Evolutionary conservation across 306 rosid genomes (phyloP).

Genomic region (Sesbania bispinosa): DNA sequence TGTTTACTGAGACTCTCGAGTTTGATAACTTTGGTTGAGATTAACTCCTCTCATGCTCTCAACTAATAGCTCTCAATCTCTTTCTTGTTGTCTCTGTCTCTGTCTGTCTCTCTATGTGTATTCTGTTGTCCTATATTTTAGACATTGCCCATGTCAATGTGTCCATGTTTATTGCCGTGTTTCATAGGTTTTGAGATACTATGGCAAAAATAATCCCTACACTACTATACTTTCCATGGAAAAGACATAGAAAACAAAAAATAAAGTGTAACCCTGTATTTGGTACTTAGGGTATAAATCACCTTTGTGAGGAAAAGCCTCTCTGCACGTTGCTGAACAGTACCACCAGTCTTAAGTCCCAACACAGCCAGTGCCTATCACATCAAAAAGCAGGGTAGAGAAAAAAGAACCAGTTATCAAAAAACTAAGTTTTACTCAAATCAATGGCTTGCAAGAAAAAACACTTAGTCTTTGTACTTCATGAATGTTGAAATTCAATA

Average conservation of each 20-base stretch:
- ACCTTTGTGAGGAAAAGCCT: slow-evolving; percentile 96
- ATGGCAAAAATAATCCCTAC: neutral
- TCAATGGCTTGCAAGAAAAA: neutral
- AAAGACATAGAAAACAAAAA: neutral
- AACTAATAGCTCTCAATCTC: too few species aligned
- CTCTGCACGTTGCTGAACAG: slow-evolving; percentile 95
- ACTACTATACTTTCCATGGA: neutral
- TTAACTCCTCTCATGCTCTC: too few species aligned
- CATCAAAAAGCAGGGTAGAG: neutral
- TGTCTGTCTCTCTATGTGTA: too few species aligned
- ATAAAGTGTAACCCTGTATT: neutral
- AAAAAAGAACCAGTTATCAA: slow-evolving; percentile 1
- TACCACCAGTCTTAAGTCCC: slow-evolving; percentile 91
- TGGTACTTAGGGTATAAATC: neutral
- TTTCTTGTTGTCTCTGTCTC: too few species aligned
- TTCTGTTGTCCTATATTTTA: too few species aligned
- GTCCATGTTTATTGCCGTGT: too few species aligned
- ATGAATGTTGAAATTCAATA: slow-evolving; percentile 5
- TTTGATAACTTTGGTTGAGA: too few species aligned
- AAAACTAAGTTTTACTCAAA: neutral
- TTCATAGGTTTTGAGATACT: too few species aligned
- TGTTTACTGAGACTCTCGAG: too few species aligned
- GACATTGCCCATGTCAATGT: too few species aligned
- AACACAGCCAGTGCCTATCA: slow-evolving; percentile 71
- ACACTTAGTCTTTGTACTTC: neutral